Conservation (phyloP, 495 filamentous ascomycete species). For the Friedmanniomyces simplex region DNA sequence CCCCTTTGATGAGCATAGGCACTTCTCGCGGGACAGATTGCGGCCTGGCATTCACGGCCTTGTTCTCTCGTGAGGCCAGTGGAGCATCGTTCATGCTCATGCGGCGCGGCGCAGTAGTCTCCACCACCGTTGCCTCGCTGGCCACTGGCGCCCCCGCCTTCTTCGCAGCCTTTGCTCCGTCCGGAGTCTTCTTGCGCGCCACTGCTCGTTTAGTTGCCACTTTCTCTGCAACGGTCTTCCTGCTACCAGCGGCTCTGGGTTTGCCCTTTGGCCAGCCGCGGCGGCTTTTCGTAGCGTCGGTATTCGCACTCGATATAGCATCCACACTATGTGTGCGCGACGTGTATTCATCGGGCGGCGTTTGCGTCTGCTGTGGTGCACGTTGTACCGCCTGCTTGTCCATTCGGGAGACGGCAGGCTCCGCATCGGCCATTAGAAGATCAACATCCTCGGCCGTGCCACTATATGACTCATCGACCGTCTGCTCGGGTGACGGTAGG, state of each 20-base stretch:
- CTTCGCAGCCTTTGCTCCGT: not conserved
- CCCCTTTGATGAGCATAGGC: slow-evolving; percentile 12
- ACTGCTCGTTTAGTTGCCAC: slow-evolving; percentile 18
- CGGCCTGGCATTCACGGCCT: slow-evolving; percentile 3
- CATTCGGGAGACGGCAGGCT: not conserved
- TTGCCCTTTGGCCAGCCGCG: slow-evolving; percentile 36
- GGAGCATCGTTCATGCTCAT: slow-evolving; percentile 8
- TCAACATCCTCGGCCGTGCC: not conserved
- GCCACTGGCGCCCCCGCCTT: not conserved
- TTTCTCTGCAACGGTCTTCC: slow-evolving; percentile 16
- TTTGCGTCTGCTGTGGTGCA: slow-evolving; percentile 20
- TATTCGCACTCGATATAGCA: slow-evolving; percentile 5
- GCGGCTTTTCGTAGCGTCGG: slow-evolving; percentile 21
- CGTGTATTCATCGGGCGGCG: slow-evolving; percentile 19
- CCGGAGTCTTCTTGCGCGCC: slow-evolving; percentile 10
- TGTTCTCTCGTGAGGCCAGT: not conserved
- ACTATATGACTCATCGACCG: not conserved
- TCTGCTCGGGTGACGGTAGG: not conserved
- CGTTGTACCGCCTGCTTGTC: not conserved
- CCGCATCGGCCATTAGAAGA: not conserved
- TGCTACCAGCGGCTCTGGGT: slow-evolving; percentile 25
- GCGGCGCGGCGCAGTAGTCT: not conserved
- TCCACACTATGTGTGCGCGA: slow-evolving; percentile 7
- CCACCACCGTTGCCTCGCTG: not conserved
- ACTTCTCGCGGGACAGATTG: slow-evolving; percentile 24